phyloP scores from a whole-genome alignment of 371 early-diverging fungal genomes.

The Zychaea mexicana region DNA sequence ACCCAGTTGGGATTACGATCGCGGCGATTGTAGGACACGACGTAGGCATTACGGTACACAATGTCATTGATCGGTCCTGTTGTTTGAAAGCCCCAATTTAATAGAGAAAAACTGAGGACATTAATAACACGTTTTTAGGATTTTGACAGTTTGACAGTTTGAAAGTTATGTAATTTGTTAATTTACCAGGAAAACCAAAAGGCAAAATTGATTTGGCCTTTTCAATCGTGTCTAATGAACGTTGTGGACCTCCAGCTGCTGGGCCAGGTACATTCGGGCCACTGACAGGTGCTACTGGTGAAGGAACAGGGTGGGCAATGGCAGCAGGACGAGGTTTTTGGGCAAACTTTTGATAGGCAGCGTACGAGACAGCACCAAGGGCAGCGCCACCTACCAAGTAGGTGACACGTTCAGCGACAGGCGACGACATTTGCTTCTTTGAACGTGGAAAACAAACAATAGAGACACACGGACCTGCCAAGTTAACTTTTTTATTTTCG shows the following conservation, averaged over 20 bases:
- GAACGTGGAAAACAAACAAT: not conserved
- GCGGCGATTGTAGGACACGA: constrained; percentile 71
- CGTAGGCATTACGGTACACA: constrained; percentile 60
- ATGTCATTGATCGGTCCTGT: constrained; percentile 65
- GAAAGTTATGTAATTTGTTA: not conserved
- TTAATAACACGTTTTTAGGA: not conserved
- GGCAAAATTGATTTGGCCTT: constrained; percentile 50
- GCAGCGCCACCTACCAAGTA: constrained; percentile 54
- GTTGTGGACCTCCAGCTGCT: constrained; percentile 5
- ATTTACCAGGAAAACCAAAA: constrained; percentile 48
- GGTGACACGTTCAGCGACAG: constrained; percentile 39
- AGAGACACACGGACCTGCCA: no score
- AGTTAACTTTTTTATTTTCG: no score
- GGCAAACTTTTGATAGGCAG: constrained; percentile 43
- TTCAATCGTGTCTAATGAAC: constrained; percentile 28
- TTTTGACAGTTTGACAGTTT: not conserved
- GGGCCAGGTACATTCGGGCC: constrained; percentile 7
- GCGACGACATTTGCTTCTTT: constrained; percentile 5
- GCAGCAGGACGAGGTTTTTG: constrained; percentile 33
- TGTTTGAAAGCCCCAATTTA: not conserved
- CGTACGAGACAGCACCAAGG: constrained; percentile 43
- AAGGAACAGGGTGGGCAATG: constrained; percentile 6
- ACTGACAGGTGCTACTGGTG: not conserved
- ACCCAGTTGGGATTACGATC: constrained; percentile 89
- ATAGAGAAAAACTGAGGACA: not conserved